A percentile compares a stretch with the other conserved stretches of the same genome.
Conservation (phyloP, 768 basidiomycete genomes). For the Lanmaoa pseudosensibilis region DNA sequence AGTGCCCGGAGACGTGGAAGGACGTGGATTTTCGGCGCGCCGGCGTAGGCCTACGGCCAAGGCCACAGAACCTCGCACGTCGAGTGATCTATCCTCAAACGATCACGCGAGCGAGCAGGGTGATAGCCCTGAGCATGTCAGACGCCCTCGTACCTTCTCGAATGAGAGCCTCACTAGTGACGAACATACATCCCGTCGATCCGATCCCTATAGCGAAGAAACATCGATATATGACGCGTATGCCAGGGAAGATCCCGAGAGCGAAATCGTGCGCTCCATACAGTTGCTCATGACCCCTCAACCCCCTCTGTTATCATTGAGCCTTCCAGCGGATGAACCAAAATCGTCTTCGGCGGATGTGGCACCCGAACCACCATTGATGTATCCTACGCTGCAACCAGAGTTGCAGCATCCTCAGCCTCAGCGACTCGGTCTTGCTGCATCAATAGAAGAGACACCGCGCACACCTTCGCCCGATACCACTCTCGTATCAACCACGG, state of each 20-base stretch:
- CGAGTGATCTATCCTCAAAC: constrained; percentile 65
- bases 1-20: constrained; percentile 71
- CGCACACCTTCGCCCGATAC: constrained; percentile 62
- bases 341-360: constrained; percentile 6
- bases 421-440: constrained; percentile 44
- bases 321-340: constrained; percentile 21
- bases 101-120: constrained; percentile 59
- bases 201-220: constrained; percentile 82
- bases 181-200: constrained; percentile 44
- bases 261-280: constrained; percentile 25
- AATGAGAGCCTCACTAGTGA: constrained; percentile 39
- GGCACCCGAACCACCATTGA: constrained; percentile 29
- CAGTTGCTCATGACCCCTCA: constrained; percentile 20
- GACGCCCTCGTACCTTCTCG: constrained; percentile 38
- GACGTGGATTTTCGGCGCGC: constrained; percentile 69
- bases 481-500: constrained; percentile 26
- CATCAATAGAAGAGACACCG: constrained; percentile 37
- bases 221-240: constrained; percentile 85
- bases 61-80: constrained; percentile 50
- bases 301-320: constrained; percentile 25
- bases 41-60: constrained; percentile 30
- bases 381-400: constrained; percentile 36
- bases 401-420: constrained; percentile 69
- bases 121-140: constrained; percentile 44
- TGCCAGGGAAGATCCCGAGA: constrained; percentile 55